Evolutionary conservation across 371 early-diverging fungal species (phyloP).

Genomic region (Mortierella sp.): DNA sequence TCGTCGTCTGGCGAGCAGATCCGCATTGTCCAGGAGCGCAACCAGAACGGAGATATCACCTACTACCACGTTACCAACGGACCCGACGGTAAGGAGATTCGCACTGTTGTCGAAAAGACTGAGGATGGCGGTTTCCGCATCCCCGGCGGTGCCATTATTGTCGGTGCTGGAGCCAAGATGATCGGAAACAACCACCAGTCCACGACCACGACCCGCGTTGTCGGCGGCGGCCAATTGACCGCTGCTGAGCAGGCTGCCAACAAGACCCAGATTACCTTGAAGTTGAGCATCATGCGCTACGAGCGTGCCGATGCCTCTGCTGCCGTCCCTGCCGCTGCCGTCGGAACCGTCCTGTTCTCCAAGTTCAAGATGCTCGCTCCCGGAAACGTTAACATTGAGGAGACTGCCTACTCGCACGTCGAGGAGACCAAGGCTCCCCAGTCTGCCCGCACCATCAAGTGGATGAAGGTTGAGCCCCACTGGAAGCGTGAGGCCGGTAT

Average conservation of each 20-base stretch:
- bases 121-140: conserved; percentile 51
- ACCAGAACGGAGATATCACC: conserved; percentile 27
- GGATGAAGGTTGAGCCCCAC: conserved; percentile 34
- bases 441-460: conserved; percentile 37
- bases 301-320: conserved; percentile 29
- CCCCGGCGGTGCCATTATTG: conserved; percentile 45
- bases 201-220: conserved; percentile 46
- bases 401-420: conserved; percentile 23
- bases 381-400: conserved; percentile 21
- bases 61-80: conserved; percentile 48
- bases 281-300: conserved; percentile 38
- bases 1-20: conserved; percentile 29
- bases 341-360: conserved; percentile 32
- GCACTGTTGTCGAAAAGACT: conserved; percentile 50
- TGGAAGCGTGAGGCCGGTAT: conserved; percentile 43
- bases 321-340: conserved; percentile 22
- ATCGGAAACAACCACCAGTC: conserved; percentile 47
- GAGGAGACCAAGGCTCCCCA: conserved; percentile 41
- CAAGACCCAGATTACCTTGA: conserved; percentile 28
- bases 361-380: conserved; percentile 33
- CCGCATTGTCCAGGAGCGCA: conserved; percentile 43
- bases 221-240: conserved; percentile 39
- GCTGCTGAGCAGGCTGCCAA: conserved; percentile 41
- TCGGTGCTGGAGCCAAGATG: conserved; percentile 41
- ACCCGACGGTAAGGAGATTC: conserved; percentile 46